phyloP scores from a whole-genome alignment of 495 filamentous ascomycete species.

The Penicillium verhagenii region DNA sequence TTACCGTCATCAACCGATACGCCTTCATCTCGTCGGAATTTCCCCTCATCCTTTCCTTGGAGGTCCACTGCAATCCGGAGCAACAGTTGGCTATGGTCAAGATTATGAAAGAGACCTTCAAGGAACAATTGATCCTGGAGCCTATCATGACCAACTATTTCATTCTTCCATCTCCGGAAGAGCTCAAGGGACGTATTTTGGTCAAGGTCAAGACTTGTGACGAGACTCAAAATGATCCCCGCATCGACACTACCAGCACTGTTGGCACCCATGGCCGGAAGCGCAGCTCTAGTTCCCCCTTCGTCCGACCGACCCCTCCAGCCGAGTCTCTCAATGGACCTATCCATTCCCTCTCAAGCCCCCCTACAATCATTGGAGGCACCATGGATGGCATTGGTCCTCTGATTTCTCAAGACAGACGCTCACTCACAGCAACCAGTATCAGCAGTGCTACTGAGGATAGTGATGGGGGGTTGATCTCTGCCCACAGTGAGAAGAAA shows the following conservation, averaged over 20 bases:
- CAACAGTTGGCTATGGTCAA: constrained; percentile 89
- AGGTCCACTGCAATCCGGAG: constrained; percentile 83
- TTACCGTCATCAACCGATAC: constrained; percentile 89
- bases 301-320: constrained; percentile 53
- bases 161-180: constrained; percentile 78
- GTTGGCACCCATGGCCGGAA: constrained; percentile 60
- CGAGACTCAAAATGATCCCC: constrained; percentile 39
- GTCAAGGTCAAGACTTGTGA: constrained; percentile 86
- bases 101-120: constrained; percentile 82
- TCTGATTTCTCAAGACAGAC: constrained; percentile 46
- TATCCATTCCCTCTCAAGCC: constrained; percentile 58
- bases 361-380: constrained; percentile 47
- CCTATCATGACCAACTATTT: constrained; percentile 64
- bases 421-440: constrained; percentile 55
- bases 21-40: constrained; percentile 80
- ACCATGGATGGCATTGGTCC: constrained; percentile 38
- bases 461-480: constrained; percentile 51
- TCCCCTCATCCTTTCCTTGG: constrained; percentile 89
- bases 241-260: constrained; percentile 36
- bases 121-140: constrained; percentile 70
- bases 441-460: constrained; percentile 63
- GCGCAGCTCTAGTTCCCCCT: constrained; percentile 78
- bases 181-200: constrained; percentile 77
- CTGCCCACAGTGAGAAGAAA: constrained; percentile 47
- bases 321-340: constrained; percentile 50